Percentiles rank a stretch among this genome's conserved stretches.
Conservation (phyloP, 2,329 filamentous ascomycete species). For the Cladophialophora yegresii region DNA sequence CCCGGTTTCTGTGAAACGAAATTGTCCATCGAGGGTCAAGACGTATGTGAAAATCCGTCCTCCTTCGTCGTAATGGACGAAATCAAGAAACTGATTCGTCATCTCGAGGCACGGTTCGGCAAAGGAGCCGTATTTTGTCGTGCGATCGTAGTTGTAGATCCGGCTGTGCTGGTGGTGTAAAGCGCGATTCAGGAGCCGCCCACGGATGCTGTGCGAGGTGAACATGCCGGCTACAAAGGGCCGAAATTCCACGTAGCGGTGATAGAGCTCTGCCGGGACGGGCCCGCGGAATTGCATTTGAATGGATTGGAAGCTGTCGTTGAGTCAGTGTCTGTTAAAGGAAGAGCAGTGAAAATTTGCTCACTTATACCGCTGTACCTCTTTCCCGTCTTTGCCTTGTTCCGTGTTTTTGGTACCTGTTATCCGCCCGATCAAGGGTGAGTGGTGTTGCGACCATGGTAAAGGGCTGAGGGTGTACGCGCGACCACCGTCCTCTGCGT, state of each 20-base stretch:
- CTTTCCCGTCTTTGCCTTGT: constrained; percentile 58
- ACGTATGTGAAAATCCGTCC: constrained; percentile 90
- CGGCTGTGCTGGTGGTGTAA: constrained; percentile 87
- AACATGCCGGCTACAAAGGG: constrained; percentile 92
- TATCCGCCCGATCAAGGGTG: constrained; percentile 81
- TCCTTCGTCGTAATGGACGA: constrained; percentile 83
- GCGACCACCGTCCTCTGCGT: constrained; percentile 64
- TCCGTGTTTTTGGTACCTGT: constrained; percentile 68
- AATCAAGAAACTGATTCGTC: constrained; percentile 76
- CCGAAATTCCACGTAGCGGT: constrained; percentile 89
- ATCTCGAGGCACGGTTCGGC: constrained; percentile 68
- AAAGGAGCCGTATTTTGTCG: constrained; percentile 72
- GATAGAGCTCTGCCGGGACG: constrained; percentile 76
- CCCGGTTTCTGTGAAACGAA: constrained; percentile 92
- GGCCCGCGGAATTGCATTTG: constrained; percentile 86
- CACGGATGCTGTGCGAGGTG: constrained; percentile 72
- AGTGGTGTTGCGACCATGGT: constrained; percentile 79
- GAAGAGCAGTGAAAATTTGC: constrained; percentile 38
- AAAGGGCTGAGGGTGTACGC: constrained; percentile 78
- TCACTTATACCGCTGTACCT: constrained; percentile 74
- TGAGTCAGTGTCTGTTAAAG: constrained; percentile 4
- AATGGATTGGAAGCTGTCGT: constrained; percentile 79
- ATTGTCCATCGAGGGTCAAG: constrained; percentile 78
- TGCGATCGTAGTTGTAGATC: constrained; percentile 83
- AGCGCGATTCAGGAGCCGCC: constrained; percentile 77